phyloP scores from a whole-genome alignment of 2,329 filamentous ascomycete species.

The Westerdykella aurantiaca region DNA sequence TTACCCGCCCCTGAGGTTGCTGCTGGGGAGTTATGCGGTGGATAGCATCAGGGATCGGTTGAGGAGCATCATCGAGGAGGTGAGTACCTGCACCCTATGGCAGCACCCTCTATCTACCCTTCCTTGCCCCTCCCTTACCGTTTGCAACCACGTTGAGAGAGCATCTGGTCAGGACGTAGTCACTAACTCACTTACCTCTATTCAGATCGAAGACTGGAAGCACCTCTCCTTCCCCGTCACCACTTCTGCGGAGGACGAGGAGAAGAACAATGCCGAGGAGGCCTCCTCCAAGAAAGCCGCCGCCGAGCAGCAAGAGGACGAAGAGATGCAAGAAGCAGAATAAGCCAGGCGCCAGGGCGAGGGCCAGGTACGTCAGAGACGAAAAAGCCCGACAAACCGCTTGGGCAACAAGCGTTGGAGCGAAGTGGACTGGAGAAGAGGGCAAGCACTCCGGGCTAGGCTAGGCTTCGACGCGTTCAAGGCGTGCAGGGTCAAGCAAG shows the following conservation, averaged over 20 bases:
- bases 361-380: too few relatives aligned
- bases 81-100: constrained; percentile 34
- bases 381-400: too few relatives aligned
- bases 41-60: constrained; percentile 90
- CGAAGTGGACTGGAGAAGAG: too few relatives aligned
- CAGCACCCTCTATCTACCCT: neutral
- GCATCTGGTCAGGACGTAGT: too few relatives aligned
- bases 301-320: neutral
- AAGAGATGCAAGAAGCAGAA: neutral
- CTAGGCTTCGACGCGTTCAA: too few relatives aligned
- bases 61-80: constrained; percentile 86
- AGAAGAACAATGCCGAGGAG: neutral
- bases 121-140: neutral
- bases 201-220: constrained; percentile 71
- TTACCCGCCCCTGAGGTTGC: constrained; percentile 79
- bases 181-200: too few relatives aligned
- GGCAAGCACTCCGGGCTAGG: too few relatives aligned
- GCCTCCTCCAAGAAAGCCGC: neutral
- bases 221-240: constrained; percentile 62
- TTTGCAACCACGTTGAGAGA: neutral
- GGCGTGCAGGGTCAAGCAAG: too few relatives aligned
- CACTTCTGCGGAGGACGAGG: constrained; percentile 32
- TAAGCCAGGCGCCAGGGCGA: neutral
- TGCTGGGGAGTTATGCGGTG: constrained; percentile 91
- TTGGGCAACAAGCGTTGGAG: too few relatives aligned